phyloP scores from a whole-genome alignment of 2,329 filamentous ascomycete species.

The Xylaria sp. region DNA sequence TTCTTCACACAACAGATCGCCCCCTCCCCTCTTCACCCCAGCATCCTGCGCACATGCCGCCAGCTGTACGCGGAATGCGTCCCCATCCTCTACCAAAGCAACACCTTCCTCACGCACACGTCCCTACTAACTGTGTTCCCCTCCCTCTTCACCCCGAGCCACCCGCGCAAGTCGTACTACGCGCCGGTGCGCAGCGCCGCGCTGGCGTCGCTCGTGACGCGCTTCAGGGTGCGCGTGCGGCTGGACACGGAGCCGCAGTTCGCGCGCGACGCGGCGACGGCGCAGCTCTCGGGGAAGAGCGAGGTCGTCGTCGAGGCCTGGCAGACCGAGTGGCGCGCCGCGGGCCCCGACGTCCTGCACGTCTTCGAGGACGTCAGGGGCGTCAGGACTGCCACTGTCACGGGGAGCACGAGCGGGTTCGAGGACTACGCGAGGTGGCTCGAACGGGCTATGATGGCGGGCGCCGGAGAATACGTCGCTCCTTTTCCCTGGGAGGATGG shows the following conservation, averaged over 20 bases:
- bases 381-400: slow-evolving; percentile 52
- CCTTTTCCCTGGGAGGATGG: slow-evolving; percentile 36
- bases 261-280: slow-evolving; percentile 46
- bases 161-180: slow-evolving; percentile 26
- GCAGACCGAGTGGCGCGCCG: slow-evolving; percentile 54
- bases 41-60: slow-evolving; percentile 55
- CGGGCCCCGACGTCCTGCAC: slow-evolving; percentile 52
- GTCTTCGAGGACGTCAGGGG: slow-evolving; percentile 58
- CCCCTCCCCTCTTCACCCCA: slow-evolving; percentile 48
- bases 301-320: slow-evolving; percentile 56
- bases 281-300: slow-evolving; percentile 53
- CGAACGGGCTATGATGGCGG: slow-evolving; percentile 51
- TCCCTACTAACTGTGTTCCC: slow-evolving; percentile 56
- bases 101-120: slow-evolving; percentile 58
- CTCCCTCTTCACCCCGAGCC: slow-evolving; percentile 36
- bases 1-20: slow-evolving; percentile 12
- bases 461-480: slow-evolving; percentile 26
- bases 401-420: slow-evolving; percentile 55
- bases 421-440: slow-evolving; percentile 58
- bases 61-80: slow-evolving; percentile 57
- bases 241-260: slow-evolving; percentile 54
- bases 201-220: slow-evolving; percentile 50
- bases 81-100: slow-evolving; percentile 56
- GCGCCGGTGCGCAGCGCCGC: slow-evolving; percentile 42
- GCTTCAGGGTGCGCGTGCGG: slow-evolving; percentile 55